These are phyloP conservation scores for Colletotrichum noveboracense DNA, from an alignment of 2,329 filamentous ascomycete genomes.

Conservation along the genomic window DNA sequence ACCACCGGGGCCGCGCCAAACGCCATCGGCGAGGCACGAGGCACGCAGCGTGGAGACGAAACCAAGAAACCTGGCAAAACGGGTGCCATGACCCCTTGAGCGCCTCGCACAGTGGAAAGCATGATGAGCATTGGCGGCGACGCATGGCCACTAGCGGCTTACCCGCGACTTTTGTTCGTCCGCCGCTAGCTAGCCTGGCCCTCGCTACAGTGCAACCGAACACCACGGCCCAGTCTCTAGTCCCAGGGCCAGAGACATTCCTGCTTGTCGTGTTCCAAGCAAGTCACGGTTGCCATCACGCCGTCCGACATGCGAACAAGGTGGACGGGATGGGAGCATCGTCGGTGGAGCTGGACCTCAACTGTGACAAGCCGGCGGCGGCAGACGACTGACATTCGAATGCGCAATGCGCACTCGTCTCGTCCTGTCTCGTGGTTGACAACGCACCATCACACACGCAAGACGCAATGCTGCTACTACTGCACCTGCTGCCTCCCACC, in stretches of 20 bases:
- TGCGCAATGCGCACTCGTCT: neutral
- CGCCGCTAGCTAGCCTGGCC: neutral
- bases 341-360: neutral
- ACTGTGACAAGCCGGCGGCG: neutral
- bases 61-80: slow-evolving; percentile 9
- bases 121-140: neutral
- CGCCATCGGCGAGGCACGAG: neutral
- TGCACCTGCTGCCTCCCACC: slow-evolving; percentile 8
- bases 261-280: neutral
- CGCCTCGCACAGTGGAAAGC: slow-evolving; percentile 8
- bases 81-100: slow-evolving; percentile 1
- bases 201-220: neutral
- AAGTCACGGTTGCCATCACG: neutral
- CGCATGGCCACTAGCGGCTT: neutral
- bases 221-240: neutral
- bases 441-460: slow-evolving; percentile 11
- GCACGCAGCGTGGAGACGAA: neutral
- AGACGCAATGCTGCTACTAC: neutral
- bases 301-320: neutral
- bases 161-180: neutral
- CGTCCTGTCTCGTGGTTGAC: slow-evolving; percentile 11
- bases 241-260: neutral
- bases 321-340: slow-evolving; percentile 1
- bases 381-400: neutral
- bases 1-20: neutral